Conservation (phyloP, 2,329 filamentous ascomycete genomes). For the Beauveria caledonica region DNA sequence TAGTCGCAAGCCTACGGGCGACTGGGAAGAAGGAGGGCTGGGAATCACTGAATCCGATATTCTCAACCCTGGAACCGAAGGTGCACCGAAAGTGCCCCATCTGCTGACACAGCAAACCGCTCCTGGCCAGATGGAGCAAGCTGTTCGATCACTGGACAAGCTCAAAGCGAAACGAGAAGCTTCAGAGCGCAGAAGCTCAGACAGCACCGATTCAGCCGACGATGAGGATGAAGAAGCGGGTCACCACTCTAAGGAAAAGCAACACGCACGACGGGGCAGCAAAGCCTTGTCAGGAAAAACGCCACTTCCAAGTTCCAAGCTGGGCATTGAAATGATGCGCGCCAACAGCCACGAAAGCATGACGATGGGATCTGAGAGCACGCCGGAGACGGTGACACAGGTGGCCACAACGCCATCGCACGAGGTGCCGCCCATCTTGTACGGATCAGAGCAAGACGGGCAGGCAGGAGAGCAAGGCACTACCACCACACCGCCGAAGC, state of each 20-base stretch:
- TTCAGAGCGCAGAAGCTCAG: slow-evolving; percentile 33
- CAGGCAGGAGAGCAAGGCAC: slow-evolving; percentile 9
- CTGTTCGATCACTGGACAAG: slow-evolving; percentile 60
- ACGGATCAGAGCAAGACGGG: slow-evolving; percentile 13
- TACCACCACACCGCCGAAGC: slow-evolving; percentile 2
- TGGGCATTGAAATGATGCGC: slow-evolving; percentile 96
- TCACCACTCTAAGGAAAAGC: slow-evolving; percentile 24
- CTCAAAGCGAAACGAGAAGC: slow-evolving; percentile 55
- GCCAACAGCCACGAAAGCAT: slow-evolving; percentile 90
- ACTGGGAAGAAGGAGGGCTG: slow-evolving; percentile 72
- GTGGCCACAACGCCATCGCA: slow-evolving; percentile 40
- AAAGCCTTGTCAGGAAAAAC: slow-evolving; percentile 36
- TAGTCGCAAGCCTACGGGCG: slow-evolving; percentile 62
- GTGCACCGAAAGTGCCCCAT: slow-evolving; percentile 37
- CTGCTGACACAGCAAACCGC: slow-evolving; percentile 56
- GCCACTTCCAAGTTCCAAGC: slow-evolving; percentile 69
- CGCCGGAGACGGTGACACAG: slow-evolving; percentile 43
- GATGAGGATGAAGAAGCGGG: slow-evolving; percentile 79
- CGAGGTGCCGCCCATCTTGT: slow-evolving; percentile 28
- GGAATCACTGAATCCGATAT: slow-evolving; percentile 64
- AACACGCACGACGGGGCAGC: slow-evolving; percentile 37
- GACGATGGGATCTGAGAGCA: slow-evolving; percentile 41
- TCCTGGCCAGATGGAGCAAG: slow-evolving; percentile 50
- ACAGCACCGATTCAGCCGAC: slow-evolving; percentile 79
- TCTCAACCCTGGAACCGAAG: slow-evolving; percentile 22